These are phyloP conservation scores for Marsdenia floribunda DNA, from an alignment of 257 asterid species.

Conservation along the genomic window DNA sequence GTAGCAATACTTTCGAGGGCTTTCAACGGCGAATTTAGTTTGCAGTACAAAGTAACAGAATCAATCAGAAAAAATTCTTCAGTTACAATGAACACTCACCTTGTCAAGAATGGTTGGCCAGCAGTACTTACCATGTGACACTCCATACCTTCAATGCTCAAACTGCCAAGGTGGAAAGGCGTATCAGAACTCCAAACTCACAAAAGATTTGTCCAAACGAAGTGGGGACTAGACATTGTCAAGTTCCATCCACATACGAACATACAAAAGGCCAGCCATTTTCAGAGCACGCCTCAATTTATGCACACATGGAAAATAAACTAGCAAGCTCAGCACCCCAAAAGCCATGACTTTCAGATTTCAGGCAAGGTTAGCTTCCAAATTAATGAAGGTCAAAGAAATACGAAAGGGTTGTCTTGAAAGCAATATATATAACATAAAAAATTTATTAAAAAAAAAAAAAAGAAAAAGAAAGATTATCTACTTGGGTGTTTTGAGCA, in stretches of 20 bases:
- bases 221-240: background rate
- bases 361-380: background rate
- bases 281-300: background rate
- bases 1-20: background rate
- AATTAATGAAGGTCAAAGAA: background rate
- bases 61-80: background rate
- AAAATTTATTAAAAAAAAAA: too few relatives aligned
- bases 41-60: background rate
- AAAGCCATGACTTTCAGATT: background rate
- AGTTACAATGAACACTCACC: conserved; percentile 25
- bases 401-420: background rate
- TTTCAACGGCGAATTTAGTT: background rate
- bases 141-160: conserved; percentile 36
- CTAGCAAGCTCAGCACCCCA: too few relatives aligned
- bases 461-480: background rate
- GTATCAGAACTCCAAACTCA: background rate
- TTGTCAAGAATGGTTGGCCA: conserved; percentile 27
- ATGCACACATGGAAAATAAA: too few relatives aligned
- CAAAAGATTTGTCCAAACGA: background rate
- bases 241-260: background rate
- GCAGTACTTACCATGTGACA: conserved; percentile 33
- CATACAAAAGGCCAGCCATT: background rate
- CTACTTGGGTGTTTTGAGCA: background rate
- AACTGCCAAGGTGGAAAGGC: conserved; percentile 13
- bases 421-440: background rate